phyloP scores from a whole-genome alignment of 2,329 filamentous ascomycete genomes.

The Fusarium neocosmosporiellum region DNA sequence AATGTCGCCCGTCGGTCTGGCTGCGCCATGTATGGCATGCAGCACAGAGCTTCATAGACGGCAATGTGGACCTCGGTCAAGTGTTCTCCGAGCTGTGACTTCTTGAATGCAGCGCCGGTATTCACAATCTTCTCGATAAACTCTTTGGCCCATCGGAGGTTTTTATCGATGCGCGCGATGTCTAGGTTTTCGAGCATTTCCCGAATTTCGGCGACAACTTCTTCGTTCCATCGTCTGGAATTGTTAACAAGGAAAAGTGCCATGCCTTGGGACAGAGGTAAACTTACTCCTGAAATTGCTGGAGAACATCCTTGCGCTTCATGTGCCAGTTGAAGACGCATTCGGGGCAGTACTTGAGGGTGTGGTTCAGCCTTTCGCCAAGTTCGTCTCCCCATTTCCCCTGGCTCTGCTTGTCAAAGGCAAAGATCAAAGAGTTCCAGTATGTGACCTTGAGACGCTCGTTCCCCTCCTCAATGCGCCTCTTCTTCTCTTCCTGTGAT shows the following conservation, averaged over 20 bases:
- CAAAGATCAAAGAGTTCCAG: constrained; percentile 75
- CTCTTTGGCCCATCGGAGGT: constrained; percentile 66
- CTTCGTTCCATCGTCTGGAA: constrained; percentile 59
- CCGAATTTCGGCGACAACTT: constrained; percentile 63
- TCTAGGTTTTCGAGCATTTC: constrained; percentile 70
- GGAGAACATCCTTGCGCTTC: constrained; percentile 71
- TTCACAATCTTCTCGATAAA: constrained; percentile 65
- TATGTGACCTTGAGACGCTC: constrained; percentile 71
- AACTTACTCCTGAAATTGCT: constrained; percentile 69
- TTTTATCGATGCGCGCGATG: constrained; percentile 69
- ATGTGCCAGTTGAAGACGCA: constrained; percentile 82
- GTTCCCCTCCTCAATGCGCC: constrained; percentile 65
- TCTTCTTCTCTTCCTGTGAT: constrained; percentile 61
- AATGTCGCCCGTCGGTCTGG: constrained; percentile 70
- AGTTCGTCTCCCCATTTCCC: constrained; percentile 71
- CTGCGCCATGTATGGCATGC: constrained; percentile 77
- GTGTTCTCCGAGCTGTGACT: constrained; percentile 58
- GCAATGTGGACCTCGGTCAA: constrained; percentile 75
- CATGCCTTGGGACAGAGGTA: neutral
- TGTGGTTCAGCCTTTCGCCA: constrained; percentile 64
- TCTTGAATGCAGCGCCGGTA: constrained; percentile 59
- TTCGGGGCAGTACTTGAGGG: constrained; percentile 72
- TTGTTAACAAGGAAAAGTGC: constrained; percentile 31
- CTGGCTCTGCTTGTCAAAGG: constrained; percentile 70
- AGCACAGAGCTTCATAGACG: constrained; percentile 90